phyloP scores from a whole-genome alignment of 2,329 filamentous ascomycete genomes.

The Sphaceloma murrayae region DNA sequence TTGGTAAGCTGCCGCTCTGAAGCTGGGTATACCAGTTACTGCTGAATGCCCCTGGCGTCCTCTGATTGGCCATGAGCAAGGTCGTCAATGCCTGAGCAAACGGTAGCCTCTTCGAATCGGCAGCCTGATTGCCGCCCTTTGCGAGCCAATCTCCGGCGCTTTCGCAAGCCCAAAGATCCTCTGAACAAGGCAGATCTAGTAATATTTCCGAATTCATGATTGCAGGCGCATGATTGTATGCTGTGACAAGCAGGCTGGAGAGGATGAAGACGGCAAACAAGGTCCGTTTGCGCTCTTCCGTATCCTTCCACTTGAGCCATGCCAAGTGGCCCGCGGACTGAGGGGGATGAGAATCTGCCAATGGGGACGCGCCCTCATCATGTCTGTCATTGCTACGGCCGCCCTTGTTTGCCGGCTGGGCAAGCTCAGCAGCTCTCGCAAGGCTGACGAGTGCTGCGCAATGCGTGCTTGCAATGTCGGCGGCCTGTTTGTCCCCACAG shows the following conservation, averaged over 20 bases:
- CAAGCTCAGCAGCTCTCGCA: slow-evolving; percentile 76
- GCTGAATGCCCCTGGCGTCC: slow-evolving; percentile 29
- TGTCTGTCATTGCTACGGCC: slow-evolving; percentile 24
- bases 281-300: slow-evolving; percentile 86
- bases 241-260: slow-evolving; percentile 81
- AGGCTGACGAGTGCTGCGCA: slow-evolving; percentile 85
- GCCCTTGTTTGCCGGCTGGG: slow-evolving; percentile 36
- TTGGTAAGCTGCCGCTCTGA: slow-evolving; percentile 16
- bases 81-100: slow-evolving; percentile 77
- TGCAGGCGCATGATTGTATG: slow-evolving; percentile 85
- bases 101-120: slow-evolving; percentile 60
- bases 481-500: slow-evolving; percentile 80
- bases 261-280: slow-evolving; percentile 85
- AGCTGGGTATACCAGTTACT: slow-evolving; percentile 22
- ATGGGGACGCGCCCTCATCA: slow-evolving; percentile 33
- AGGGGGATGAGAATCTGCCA: slow-evolving; percentile 30
- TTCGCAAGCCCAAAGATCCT: slow-evolving; percentile 80
- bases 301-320: slow-evolving; percentile 81
- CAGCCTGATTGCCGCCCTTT: slow-evolving; percentile 60
- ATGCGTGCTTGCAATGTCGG: slow-evolving; percentile 86
- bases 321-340: slow-evolving; percentile 40
- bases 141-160: slow-evolving; percentile 71
- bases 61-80: slow-evolving; percentile 67
- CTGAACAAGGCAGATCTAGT: slow-evolving; percentile 82
- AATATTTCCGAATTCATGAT: slow-evolving; percentile 90